These are phyloP conservation scores for Kurtzmaniella natalensis DNA, from an alignment of 1,139 yeast genomes.

Conservation along the genomic window DNA sequence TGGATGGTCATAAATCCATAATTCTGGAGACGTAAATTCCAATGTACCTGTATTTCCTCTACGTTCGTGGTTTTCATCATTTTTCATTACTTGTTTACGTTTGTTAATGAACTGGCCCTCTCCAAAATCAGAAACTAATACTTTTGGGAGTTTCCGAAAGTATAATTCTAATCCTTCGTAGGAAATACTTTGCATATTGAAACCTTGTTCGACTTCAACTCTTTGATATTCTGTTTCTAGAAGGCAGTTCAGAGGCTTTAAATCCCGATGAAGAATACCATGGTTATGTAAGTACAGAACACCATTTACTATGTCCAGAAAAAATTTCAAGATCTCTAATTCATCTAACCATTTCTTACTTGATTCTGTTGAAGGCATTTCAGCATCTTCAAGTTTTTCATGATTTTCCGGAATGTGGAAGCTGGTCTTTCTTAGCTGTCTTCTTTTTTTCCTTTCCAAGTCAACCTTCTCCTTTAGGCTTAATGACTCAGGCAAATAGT, in stretches of 20 bases:
- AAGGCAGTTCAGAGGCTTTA: constrained; percentile 84
- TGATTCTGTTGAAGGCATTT: not conserved
- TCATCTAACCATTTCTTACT: constrained; percentile 23
- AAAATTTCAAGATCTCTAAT: constrained; percentile 54
- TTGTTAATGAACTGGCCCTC: constrained; percentile 70
- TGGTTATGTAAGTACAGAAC: constrained; percentile 66
- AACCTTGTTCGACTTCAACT: constrained; percentile 5
- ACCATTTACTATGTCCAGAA: constrained; percentile 65
- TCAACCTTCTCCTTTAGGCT: constrained; percentile 26
- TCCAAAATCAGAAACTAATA: constrained; percentile 84
- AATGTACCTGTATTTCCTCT: constrained; percentile 80
- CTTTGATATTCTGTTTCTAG: constrained; percentile 37
- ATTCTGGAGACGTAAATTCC: constrained; percentile 84
- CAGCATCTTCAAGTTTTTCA: constrained; percentile 27
- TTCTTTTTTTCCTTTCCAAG: constrained; percentile 16
- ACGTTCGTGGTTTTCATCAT: constrained; percentile 17
- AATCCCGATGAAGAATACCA: constrained; percentile 79
- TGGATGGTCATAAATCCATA: constrained; percentile 37
- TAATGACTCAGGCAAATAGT: constrained; percentile 21
- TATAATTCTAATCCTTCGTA: constrained; percentile 18
- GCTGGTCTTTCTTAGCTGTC: constrained; percentile 5
- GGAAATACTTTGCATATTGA: constrained; percentile 7
- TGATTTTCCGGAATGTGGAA: constrained; percentile 5
- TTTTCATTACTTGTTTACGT: constrained; percentile 18
- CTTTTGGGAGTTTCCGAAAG: constrained; percentile 47